Evolutionary conservation across 208 protist genomes (phyloP), one percentile per base, ranked within the genome.

Genomic region (Acanthamoeba healyi): DNA sequence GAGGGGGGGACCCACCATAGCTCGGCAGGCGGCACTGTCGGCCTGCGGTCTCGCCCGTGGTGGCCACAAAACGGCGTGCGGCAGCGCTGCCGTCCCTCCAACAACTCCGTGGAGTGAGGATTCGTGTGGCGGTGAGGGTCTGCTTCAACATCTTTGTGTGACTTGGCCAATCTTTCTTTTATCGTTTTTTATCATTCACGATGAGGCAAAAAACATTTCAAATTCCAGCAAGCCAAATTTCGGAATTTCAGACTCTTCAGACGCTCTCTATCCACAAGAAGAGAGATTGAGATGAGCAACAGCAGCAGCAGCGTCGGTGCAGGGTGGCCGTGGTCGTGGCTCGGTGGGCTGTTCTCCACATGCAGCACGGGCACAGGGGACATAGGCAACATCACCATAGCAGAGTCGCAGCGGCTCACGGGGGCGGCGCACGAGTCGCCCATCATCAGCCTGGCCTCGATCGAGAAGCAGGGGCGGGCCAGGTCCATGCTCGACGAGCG

Each of bases 261-360:
- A 49, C 44, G 9, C 44, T 49, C 44, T 49, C 12, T 49, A 4
- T 49, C 12, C 44, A 6, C 19, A 19, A 58, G 6, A 10, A 24
- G 19, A 58, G 54, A 58, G 54, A n/a, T n/a, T n/a, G n/a, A 54
- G 54, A 61, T 61, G 54, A 61, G 54, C 54, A 49, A 49, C 44
- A 61, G 54, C 22, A n/a, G n/a, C n/a, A n/a, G n/a, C n/a, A n/a
- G n/a, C n/a, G n/a, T n/a, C n/a, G 49, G 49, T 15, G 49, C 10
- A 54, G 61, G 67, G 36, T 79, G 67, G 70, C 22, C 36, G 5
- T 79, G 70, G 70, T 79, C 70, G 36, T 79, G 70, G 70, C 22
- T 79, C n/a, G 70, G 70, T 1, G 70, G 70, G 24, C 24, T 79
- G 36, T 79, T 79, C 19, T 79, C 70, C 22, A 46, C 36, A 0